These are phyloP conservation scores for Pugionium cornutum DNA, from an alignment of 345 rosid species.

Conservation along the genomic window DNA sequence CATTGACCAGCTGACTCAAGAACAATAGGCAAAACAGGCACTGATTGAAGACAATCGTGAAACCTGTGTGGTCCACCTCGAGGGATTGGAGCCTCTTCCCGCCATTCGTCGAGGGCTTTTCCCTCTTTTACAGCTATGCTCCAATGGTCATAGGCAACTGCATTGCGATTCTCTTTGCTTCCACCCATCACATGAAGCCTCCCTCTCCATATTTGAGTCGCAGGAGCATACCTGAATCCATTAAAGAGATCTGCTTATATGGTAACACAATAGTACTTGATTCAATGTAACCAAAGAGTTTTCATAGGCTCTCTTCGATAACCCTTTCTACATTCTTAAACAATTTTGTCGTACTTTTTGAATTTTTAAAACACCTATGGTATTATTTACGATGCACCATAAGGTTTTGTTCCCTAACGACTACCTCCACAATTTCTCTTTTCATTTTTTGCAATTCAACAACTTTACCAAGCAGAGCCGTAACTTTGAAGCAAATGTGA, in stretches of 20 bases:
- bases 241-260: neutral
- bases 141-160: conserved; percentile 78
- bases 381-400: no score
- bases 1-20: neutral
- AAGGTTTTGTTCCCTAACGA: no score
- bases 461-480: no score
- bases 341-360: no score
- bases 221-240: conserved; percentile 75
- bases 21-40: neutral
- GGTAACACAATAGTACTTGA: neutral
- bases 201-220: conserved; percentile 92
- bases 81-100: conserved; percentile 66
- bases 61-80: conserved; percentile 95
- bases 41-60: conserved; percentile 2
- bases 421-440: no score
- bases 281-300: neutral
- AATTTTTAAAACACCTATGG: no score
- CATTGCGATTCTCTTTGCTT: conserved; percentile 80
- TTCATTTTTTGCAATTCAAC: no score
- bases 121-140: conserved; percentile 82
- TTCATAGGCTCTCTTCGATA: no score
- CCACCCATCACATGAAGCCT: conserved; percentile 95
- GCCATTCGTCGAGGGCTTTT: conserved; percentile 66
- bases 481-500: no score
- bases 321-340: no score